Percentiles rank a stretch among this genome's conserved stretches.
Evolutionary conservation across 345 rosid species (phyloP).

Genomic region (Brassica incana): DNA sequence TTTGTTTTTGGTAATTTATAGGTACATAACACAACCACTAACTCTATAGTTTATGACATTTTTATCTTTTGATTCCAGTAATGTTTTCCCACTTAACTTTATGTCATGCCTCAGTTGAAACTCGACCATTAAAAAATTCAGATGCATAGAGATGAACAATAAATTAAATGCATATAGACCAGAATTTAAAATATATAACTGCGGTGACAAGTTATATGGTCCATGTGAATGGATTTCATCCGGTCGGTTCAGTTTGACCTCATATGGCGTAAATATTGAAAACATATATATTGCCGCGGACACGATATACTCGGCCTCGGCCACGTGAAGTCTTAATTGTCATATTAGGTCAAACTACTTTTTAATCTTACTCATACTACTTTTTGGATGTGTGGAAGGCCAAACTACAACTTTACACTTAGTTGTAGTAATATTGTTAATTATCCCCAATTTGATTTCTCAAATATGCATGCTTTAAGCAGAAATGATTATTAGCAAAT

Average conservation of each 20-base stretch:
- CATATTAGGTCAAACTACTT: neutral
- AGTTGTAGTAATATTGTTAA: neutral
- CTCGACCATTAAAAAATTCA: neutral
- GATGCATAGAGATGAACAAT: constrained; percentile 31
- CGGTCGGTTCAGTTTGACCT: constrained; percentile 30
- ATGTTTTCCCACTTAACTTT: neutral
- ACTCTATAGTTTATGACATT: neutral
- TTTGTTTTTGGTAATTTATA: neutral
- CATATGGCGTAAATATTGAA: neutral
- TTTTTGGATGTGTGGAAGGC: neutral
- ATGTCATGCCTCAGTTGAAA: constrained; percentile 17
- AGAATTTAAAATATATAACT: neutral
- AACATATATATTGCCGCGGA: neutral
- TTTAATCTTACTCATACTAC: neutral
- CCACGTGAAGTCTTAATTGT: neutral
- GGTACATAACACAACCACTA: constrained; percentile 26
- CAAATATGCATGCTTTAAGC: no score
- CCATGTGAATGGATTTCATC: constrained; percentile 39
- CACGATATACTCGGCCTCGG: neutral
- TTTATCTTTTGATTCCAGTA: neutral
- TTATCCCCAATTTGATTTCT: no score
- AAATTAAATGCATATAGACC: neutral
- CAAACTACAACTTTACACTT: neutral
- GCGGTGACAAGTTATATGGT: constrained; percentile 21
- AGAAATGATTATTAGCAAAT: neutral